These are phyloP conservation scores for Symbiotaphrina buchneri DNA, from an alignment of 495 filamentous ascomycete species.

Conservation along the genomic window DNA sequence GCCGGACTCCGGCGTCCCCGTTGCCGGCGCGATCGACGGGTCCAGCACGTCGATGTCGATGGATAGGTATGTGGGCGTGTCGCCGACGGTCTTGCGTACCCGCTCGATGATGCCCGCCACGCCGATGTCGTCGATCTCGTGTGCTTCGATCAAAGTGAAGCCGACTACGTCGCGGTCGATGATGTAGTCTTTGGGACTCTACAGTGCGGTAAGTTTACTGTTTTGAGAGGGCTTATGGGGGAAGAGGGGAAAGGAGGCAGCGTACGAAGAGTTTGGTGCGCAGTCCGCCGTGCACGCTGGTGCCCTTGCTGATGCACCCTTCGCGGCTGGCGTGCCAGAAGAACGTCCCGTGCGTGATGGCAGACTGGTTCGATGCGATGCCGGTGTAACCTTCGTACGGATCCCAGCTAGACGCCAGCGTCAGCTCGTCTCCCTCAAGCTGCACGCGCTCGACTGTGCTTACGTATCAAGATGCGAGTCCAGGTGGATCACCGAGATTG, in stretches of 20 bases:
- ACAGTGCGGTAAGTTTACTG: no score
- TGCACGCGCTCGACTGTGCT: no score
- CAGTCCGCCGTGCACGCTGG: conserved; percentile 21
- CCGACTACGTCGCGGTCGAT: conserved; percentile 15
- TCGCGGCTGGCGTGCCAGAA: conserved; percentile 14
- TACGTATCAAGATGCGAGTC: conserved; percentile 22
- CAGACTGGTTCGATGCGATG: neutral
- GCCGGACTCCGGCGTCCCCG: conserved; percentile 27
- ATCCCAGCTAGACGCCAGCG: neutral
- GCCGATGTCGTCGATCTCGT: conserved; percentile 26
- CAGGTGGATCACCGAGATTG: conserved; percentile 29
- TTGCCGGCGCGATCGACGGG: conserved; percentile 25
- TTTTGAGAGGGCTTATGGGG: no score
- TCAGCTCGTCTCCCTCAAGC: no score
- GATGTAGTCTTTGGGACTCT: conserved; percentile 9
- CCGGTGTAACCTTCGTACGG: neutral
- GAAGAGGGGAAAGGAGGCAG: no score
- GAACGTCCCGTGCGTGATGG: conserved; percentile 4
- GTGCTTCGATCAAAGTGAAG: conserved; percentile 33
- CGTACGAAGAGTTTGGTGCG: conserved; percentile 15
- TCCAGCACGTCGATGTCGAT: conserved; percentile 32
- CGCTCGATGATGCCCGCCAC: conserved; percentile 16
- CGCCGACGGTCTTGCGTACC: conserved; percentile 21
- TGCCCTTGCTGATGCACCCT: conserved; percentile 14
- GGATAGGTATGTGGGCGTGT: conserved; percentile 16